Conservation (phyloP, 441 rosid species). For the Eutrema salsugineum region DNA sequence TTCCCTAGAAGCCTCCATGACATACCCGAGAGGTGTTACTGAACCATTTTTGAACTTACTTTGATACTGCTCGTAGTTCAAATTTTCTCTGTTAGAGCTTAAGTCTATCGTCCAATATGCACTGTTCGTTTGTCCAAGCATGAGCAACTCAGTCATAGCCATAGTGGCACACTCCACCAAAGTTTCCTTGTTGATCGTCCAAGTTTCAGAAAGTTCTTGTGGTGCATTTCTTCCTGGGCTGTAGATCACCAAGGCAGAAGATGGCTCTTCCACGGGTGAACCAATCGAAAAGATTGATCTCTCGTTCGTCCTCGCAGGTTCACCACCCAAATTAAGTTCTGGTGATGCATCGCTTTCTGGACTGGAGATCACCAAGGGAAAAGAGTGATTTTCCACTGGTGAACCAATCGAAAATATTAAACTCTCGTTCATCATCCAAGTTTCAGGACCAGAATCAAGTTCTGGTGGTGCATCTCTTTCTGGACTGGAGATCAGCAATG, state of each 20-base stretch:
- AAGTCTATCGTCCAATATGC: conserved; percentile 35
- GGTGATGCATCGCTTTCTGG: neutral
- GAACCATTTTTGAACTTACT: conserved; percentile 10
- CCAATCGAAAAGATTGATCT: neutral
- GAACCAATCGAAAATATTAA: neutral
- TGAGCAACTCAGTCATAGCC: conserved; percentile 41
- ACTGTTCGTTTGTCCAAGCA: conserved; percentile 28
- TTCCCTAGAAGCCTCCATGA: conserved; percentile 44
- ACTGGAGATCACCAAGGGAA: neutral
- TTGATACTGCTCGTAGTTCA: conserved; percentile 36
- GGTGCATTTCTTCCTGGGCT: neutral
- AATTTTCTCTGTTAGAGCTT: conserved; percentile 31
- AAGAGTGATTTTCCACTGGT: neutral
- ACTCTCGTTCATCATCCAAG: too few species aligned
- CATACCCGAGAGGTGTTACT: conserved; percentile 29
- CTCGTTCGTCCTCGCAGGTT: neutral
- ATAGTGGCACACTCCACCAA: conserved; percentile 27
- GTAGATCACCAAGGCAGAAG: neutral
- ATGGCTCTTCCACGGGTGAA: neutral
- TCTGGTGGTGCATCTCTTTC: neutral
- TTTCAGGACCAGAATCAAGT: neutral
- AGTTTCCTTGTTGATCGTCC: neutral
- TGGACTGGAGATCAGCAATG: neutral
- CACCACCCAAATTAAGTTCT: neutral
- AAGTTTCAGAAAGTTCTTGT: conserved; percentile 15